Percentiles rank a stretch among this genome's conserved stretches.
Evolutionary conservation across 768 basidiomycete genomes (phyloP).

Genomic region (Pluteus cervinus): DNA sequence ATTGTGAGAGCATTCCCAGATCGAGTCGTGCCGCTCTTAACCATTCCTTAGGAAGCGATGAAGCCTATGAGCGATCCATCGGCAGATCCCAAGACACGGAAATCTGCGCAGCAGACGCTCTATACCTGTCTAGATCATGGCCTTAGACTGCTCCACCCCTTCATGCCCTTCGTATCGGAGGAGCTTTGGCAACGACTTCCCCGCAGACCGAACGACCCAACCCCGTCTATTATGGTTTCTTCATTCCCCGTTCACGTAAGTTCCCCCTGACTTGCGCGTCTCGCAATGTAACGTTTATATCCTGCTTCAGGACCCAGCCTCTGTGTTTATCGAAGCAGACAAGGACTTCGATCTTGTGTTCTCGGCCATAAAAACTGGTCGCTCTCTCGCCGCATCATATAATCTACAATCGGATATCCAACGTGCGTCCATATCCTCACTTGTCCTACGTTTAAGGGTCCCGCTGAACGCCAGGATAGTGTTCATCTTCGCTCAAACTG

Average conservation of each 20-base stretch:
- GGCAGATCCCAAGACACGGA: slow-evolving; percentile 51
- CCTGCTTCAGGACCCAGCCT: slow-evolving; percentile 45
- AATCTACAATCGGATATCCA: slow-evolving; percentile 83
- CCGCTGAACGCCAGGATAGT: slow-evolving; percentile 37
- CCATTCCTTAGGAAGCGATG: slow-evolving; percentile 79
- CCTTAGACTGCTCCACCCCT: slow-evolving; percentile 86
- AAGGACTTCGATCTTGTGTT: slow-evolving; percentile 85
- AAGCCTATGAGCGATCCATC: slow-evolving; percentile 92
- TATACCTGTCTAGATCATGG: slow-evolving; percentile 94
- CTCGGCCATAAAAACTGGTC: slow-evolving; percentile 66
- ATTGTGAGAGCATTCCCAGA: slow-evolving; percentile 52
- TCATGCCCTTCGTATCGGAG: slow-evolving; percentile 99
- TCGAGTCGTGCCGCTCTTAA: not conserved
- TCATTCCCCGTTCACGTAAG: slow-evolving; percentile 76
- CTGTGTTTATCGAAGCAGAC: slow-evolving; percentile 68
- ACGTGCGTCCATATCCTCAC: slow-evolving; percentile 34
- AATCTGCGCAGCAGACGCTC: slow-evolving; percentile 91
- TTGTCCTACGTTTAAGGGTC: slow-evolving; percentile 3
- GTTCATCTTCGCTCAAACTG: slow-evolving; percentile 66
- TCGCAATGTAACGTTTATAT: not conserved
- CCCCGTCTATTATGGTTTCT: slow-evolving; percentile 87
- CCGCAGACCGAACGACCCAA: slow-evolving; percentile 72
- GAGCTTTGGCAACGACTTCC: slow-evolving; percentile 98
- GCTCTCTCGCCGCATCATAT: slow-evolving; percentile 86
- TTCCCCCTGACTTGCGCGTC: slow-evolving; percentile 8